Conservation (phyloP, 1,284 basidiomycete genomes). For the Ustilago xerochloae region DNA sequence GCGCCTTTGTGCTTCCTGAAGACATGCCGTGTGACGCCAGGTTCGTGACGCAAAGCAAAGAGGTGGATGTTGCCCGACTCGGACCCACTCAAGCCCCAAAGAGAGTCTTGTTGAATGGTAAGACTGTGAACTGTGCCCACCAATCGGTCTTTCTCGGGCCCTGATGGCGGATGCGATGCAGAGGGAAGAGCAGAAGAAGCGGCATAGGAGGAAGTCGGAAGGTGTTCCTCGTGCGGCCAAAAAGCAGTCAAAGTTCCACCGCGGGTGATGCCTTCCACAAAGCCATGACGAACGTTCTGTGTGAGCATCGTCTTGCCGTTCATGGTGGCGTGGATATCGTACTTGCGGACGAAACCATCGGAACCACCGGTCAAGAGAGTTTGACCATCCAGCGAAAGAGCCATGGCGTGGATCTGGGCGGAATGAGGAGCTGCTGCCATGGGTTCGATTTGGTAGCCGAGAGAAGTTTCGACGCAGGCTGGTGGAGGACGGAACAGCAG, state of each 20-base stretch:
- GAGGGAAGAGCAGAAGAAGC: no score
- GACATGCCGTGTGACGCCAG: constrained; percentile 81
- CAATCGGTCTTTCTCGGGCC: constrained; percentile 42
- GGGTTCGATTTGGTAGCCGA: constrained; percentile 77
- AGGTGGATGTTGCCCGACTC: constrained; percentile 74
- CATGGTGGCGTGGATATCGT: constrained; percentile 87
- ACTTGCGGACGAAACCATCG: constrained; percentile 92
- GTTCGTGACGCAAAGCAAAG: constrained; percentile 90
- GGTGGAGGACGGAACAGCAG: constrained; percentile 29
- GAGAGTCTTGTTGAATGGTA: constrained; percentile 59
- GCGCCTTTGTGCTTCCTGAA: constrained; percentile 78
- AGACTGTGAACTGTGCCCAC: constrained; percentile 64
- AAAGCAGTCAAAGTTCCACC: constrained; percentile 86
- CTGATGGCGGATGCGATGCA: neutral
- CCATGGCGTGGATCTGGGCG: constrained; percentile 84
- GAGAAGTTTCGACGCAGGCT: constrained; percentile 15
- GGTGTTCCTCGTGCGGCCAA: constrained; percentile 75
- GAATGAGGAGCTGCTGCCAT: constrained; percentile 91
- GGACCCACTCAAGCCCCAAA: constrained; percentile 63
- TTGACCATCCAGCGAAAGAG: constrained; percentile 85
- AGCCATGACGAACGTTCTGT: constrained; percentile 87
- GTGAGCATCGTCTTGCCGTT: constrained; percentile 89
- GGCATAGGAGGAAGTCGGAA: constrained; percentile 14
- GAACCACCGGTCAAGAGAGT: constrained; percentile 90
- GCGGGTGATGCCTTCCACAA: constrained; percentile 92